These are phyloP conservation scores for Eucalyptus tenuipes DNA, from an alignment of 345 rosid species.

Conservation along the genomic window DNA sequence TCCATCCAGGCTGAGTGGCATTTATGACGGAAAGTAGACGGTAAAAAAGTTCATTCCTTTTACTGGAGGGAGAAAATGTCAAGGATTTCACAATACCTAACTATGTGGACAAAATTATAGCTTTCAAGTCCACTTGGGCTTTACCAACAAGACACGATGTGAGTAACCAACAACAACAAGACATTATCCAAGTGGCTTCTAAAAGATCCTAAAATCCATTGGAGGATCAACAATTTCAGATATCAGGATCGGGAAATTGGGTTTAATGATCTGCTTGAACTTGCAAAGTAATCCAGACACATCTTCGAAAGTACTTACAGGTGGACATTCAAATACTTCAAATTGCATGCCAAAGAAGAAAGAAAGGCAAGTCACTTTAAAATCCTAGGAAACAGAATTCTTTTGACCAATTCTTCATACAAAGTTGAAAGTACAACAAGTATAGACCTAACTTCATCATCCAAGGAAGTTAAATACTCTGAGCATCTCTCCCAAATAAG, in stretches of 20 bases:
- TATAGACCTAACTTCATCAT: neutral
- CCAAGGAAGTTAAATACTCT: neutral
- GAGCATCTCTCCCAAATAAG: neutral
- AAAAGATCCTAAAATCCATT: neutral
- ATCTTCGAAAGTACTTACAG: neutral
- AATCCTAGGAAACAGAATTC: neutral
- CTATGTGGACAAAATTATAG: neutral
- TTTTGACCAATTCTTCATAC: neutral
- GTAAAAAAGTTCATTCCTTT: neutral
- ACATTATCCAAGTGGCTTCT: neutral
- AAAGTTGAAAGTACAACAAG: neutral
- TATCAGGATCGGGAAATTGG: neutral
- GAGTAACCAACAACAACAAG: neutral
- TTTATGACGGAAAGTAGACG: neutral
- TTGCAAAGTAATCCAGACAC: neutral
- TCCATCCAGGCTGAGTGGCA: neutral
- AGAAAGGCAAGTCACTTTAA: neutral
- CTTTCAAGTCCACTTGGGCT: neutral
- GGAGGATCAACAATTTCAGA: neutral
- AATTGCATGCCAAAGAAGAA: neutral
- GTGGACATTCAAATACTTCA: neutral
- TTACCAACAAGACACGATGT: neutral
- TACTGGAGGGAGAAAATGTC: neutral
- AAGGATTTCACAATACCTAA: neutral
- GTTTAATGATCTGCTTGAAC: neutral